Evolutionary conservation across 1,284 basidiomycete species (phyloP).

Genomic region (Apiotrichum laibachii): DNA sequence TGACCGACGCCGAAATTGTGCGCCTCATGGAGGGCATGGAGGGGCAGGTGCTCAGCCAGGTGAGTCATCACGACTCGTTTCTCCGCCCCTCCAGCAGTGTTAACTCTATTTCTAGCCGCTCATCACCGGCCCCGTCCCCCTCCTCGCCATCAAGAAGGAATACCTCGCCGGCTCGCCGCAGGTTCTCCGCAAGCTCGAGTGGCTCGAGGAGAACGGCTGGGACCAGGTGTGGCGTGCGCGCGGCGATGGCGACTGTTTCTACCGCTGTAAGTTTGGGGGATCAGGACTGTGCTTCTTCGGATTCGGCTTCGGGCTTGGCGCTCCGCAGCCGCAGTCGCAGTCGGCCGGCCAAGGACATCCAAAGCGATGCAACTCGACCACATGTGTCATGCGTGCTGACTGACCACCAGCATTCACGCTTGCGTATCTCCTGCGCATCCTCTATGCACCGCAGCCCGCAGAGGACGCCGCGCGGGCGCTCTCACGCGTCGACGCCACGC

Average conservation of each 20-base stretch:
- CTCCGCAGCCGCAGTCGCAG: background rate
- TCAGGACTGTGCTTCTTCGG: background rate
- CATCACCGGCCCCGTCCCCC: slow-evolving; percentile 48
- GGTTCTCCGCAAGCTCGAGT: slow-evolving; percentile 67
- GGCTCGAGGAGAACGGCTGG: slow-evolving; percentile 60
- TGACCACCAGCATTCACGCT: slow-evolving; percentile 61
- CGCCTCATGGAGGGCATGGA: slow-evolving; percentile 46
- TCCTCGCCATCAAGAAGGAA: slow-evolving; percentile 54
- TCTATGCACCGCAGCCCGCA: slow-evolving; percentile 54
- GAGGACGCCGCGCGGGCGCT: slow-evolving; percentile 58
- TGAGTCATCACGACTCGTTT: too few species aligned
- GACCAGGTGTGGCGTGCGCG: slow-evolving; percentile 63
- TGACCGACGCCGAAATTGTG: slow-evolving; percentile 52
- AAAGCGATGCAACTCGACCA: background rate
- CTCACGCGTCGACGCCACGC: slow-evolving; percentile 58
- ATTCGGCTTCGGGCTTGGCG: background rate
- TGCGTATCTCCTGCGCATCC: slow-evolving; percentile 62
- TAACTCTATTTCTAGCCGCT: slow-evolving; percentile 37
- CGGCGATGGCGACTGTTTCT: slow-evolving; percentile 75
- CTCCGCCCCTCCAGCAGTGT: too few species aligned
- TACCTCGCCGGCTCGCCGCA: slow-evolving; percentile 60
- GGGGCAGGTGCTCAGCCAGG: slow-evolving; percentile 35
- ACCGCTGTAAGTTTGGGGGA: slow-evolving; percentile 60
- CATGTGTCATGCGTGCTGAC: background rate
- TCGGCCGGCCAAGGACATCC: too few species aligned